phyloP scores from a whole-genome alignment of 2,329 filamentous ascomycete species.

The Fusarium nematophilum region DNA sequence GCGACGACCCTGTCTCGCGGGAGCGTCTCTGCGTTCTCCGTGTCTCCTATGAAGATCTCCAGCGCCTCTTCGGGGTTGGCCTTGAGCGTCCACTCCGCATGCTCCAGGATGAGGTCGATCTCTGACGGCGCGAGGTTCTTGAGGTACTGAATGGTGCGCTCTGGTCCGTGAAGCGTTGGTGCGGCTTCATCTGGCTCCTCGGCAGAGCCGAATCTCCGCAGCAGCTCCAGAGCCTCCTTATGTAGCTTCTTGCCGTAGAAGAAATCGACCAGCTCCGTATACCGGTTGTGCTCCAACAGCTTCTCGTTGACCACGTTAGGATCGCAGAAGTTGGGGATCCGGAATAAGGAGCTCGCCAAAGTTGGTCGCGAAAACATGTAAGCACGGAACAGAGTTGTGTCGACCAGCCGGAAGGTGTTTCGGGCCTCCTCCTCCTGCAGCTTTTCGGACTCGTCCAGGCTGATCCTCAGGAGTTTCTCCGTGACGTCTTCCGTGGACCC shows the following conservation, averaged over 20 bases:
- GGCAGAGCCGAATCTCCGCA: conserved; percentile 81
- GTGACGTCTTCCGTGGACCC: conserved; percentile 62
- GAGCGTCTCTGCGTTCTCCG: conserved; percentile 91
- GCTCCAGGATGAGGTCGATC: conserved; percentile 91
- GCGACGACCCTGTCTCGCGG: conserved; percentile 80
- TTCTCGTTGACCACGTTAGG: conserved; percentile 95
- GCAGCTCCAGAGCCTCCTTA: conserved; percentile 82
- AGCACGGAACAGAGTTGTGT: conserved; percentile 92
- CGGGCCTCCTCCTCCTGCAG: conserved; percentile 78
- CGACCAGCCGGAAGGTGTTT: conserved; percentile 84
- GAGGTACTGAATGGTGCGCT: conserved; percentile 88
- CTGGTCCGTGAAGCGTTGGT: conserved; percentile 78
- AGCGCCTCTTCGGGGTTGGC: conserved; percentile 81
- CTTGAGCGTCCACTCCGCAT: conserved; percentile 86
- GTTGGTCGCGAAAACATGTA: conserved; percentile 94
- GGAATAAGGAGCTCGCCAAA: conserved; percentile 89
- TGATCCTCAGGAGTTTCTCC: conserved; percentile 65
- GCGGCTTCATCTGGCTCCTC: conserved; percentile 62
- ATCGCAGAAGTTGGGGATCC: conserved; percentile 96
- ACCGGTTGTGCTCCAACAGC: conserved; percentile 86
- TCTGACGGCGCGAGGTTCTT: conserved; percentile 87
- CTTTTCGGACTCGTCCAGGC: conserved; percentile 61
- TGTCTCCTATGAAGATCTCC: conserved; percentile 93
- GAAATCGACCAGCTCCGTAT: conserved; percentile 97
- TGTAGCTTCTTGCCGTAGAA: conserved; percentile 96